phyloP scores from a whole-genome alignment of 768 basidiomycete genomes.

The Trametes cinnabarina region DNA sequence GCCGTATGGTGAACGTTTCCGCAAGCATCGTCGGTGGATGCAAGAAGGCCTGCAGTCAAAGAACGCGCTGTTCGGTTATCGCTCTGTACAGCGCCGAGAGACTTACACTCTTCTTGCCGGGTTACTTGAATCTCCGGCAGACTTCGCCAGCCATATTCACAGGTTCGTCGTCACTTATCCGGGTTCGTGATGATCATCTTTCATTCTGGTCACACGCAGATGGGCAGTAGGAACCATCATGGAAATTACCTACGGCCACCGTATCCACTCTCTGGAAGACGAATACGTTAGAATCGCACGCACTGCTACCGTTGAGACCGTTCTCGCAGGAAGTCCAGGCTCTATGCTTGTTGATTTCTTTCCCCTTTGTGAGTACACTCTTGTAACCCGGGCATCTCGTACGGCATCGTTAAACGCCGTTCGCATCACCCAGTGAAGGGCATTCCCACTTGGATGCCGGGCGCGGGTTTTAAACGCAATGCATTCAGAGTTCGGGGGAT shows the following conservation, averaged over 20 bases:
- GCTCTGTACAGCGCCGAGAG: conserved; percentile 27
- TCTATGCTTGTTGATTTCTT: conserved; percentile 36
- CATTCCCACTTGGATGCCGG: conserved; percentile 25
- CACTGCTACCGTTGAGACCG: conserved; percentile 22
- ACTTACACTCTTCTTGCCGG: conserved; percentile 25
- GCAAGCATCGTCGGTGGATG: conserved; percentile 30
- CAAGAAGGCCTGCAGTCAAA: conserved; percentile 25
- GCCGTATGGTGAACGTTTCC: conserved; percentile 29
- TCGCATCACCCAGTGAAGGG: conserved; percentile 20
- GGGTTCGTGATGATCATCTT: background rate
- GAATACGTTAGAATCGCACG: conserved; percentile 30
- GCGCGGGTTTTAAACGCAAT: conserved; percentile 23
- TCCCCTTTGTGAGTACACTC: conserved; percentile 29
- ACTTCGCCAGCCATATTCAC: conserved; percentile 27
- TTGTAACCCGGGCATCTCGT: background rate
- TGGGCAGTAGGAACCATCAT: conserved; percentile 31
- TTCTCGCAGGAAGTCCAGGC: conserved; percentile 25
- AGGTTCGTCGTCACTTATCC: conserved; percentile 19
- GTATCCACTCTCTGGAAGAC: conserved; percentile 30
- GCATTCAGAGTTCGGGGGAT: conserved; percentile 14
- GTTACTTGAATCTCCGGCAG: conserved; percentile 27
- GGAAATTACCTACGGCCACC: conserved; percentile 34
- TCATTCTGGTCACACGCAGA: conserved; percentile 18
- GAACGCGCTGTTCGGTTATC: conserved; percentile 18
- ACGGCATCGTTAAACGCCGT: background rate